Conservation (phyloP, 2,329 filamentous ascomycete genomes). For the Penicillium thymicola region DNA sequence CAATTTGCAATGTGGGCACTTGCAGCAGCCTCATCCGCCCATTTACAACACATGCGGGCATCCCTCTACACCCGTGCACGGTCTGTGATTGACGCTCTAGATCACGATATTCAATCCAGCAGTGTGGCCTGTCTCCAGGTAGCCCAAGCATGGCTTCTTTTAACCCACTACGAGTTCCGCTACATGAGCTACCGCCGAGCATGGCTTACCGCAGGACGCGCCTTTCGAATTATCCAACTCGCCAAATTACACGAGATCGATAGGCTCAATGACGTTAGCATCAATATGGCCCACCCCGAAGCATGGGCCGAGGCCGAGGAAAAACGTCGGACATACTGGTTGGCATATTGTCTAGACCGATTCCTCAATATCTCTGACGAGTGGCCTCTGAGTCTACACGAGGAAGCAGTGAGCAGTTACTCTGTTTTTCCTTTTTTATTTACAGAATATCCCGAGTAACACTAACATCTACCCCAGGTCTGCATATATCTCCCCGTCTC, state of each 20-base stretch:
- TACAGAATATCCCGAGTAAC: background rate
- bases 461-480: background rate
- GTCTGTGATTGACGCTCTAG: conserved; percentile 1
- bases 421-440: conserved; percentile 1
- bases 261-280: background rate
- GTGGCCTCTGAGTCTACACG: conserved; percentile 30
- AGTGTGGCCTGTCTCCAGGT: background rate
- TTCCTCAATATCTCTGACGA: conserved; percentile 29
- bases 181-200: conserved; percentile 32
- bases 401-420: conserved; percentile 14
- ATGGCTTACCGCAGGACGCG: conserved; percentile 39
- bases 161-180: conserved; percentile 40
- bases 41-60: conserved; percentile 28
- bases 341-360: conserved; percentile 37
- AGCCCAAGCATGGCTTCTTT: conserved; percentile 38
- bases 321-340: conserved; percentile 36
- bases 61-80: conserved; percentile 28
- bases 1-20: conserved; percentile 40
- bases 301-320: conserved; percentile 31
- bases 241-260: conserved; percentile 39
- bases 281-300: background rate
- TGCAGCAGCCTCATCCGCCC: conserved; percentile 33
- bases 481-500: conserved; percentile 20
- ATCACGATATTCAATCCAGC: conserved; percentile 1
- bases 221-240: conserved; percentile 38